Evolutionary conservation across 2,329 filamentous ascomycete genomes (phyloP), one percentile per base, ranked within the genome.

Genomic region (Ophidiomyces ophidiicola): DNA sequence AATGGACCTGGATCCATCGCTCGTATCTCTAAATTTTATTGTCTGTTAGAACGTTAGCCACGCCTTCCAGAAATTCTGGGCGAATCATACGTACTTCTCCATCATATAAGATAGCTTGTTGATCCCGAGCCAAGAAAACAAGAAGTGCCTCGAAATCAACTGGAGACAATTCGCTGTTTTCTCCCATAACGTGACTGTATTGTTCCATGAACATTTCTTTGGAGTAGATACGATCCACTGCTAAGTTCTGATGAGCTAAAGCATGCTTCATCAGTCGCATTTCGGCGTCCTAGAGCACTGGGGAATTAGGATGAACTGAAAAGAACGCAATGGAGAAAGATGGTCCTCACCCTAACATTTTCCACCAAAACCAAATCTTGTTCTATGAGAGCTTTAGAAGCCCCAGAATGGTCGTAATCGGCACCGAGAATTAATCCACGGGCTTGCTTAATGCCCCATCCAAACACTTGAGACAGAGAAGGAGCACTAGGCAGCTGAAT

Each of bases 361-460:
- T 67, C 68, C 30, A 70, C 54, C 32, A 71, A 45, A 12, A 70
- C 68, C 41, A 70, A 56, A 37, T 61, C 58, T 39, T 61, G 64
- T 7, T 50, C 53, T 36, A 57, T 60, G 32, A 70, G 43, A 32
- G 46, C 54, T 2, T 56, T 50, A 2, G 54, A 50, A 7, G 50
- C 53, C 10, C 56, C 56, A 2, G 39, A 31, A 32, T 46, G 44
- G 20, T 59, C 56, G 17, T 46, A 62, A 12, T 68, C 67, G 3
- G 48, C 47, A 5, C 71, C 70, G 2, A 70, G 56, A 3, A 86
- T 61, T 23, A 61, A 44, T 1, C 60, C 60, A 1, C 81, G 82
- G 11, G 85, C 58, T 52, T 82, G 78, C 39, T 72, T 72, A 44
- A 87, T 58, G 0, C 81, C 77, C 86, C 87, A 94, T 6, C 71